Evolutionary conservation across 2,329 filamentous ascomycete genomes (phyloP), one percentile per base, ranked within the genome.

Genomic region (Beauveria rudraprayagi): DNA sequence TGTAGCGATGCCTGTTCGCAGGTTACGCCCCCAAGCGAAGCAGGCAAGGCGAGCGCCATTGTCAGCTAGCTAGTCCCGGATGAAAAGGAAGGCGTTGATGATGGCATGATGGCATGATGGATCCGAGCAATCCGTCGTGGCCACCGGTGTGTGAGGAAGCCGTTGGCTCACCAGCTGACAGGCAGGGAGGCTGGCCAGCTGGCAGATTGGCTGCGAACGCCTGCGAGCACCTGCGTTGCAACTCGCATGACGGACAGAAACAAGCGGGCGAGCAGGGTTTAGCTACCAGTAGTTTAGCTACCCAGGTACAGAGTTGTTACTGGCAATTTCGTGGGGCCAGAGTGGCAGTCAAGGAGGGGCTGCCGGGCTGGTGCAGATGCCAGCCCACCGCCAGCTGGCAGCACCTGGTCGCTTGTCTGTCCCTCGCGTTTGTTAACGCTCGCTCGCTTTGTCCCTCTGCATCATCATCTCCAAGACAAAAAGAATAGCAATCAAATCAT

Each of bases 41-140:
- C n/a, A 53, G 30, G 40, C 2, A 40, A 53, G 56, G 56, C 56
- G 56, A 60, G 40, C 56, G 56, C 48, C 56, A 60, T 44, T 24
- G 56, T 60, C 56, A 60, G 56, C 48, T 60, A 37, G 17, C 17
- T 16, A 10, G 22, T 2, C 24, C 11, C n/a, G 55, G 47, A 52
- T 52, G 46, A 43, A n/a, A 44, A 10, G 47, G 37, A 22, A 19
- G 47, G 47, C 37, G 46, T n/a, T 50, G 40, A 41, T 53, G 47
- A 37, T 52, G 40, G 34, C 34, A 37, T 37, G 5, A 37, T 37
- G 34, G 34, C 34, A 37, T 37, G 34, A 37, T 37, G 43, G 46
- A 58, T 50, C 46, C 34, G 46, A 51, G 34, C 46, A 28, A 51
- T 51, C 56, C 56, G 56, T 44, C 14, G 44, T 57, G 55, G 14